These are phyloP conservation scores for Papilionanthe hybrid DNA, from an alignment of 116 monocot genomes.

Conservation along the genomic window DNA sequence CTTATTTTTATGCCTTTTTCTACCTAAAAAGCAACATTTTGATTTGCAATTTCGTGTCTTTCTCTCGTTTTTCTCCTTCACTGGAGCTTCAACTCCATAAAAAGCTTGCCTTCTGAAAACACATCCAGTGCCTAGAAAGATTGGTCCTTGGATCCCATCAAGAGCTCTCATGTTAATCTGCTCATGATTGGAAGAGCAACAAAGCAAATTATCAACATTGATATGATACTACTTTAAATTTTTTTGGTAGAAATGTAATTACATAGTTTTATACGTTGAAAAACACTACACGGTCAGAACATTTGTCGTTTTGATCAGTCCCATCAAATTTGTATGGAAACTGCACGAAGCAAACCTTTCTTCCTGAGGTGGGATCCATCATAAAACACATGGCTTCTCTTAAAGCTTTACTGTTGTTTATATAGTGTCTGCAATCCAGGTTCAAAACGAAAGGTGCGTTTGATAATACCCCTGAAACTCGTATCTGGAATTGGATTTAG, in stretches of 20 bases:
- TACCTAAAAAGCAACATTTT: slow-evolving; percentile 32
- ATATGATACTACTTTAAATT: background rate
- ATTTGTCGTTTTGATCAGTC: slow-evolving; percentile 32
- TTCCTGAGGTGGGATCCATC: slow-evolving; percentile 44
- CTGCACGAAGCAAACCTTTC: slow-evolving; percentile 50
- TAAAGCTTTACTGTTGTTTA: slow-evolving; percentile 50
- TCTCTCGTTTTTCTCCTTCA: slow-evolving; percentile 18
- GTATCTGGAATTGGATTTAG: slow-evolving; percentile 19
- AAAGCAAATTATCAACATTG: background rate
- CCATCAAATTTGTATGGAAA: slow-evolving; percentile 51
- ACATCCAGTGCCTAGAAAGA: slow-evolving; percentile 53
- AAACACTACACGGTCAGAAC: slow-evolving; percentile 37
- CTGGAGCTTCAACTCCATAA: slow-evolving; percentile 53
- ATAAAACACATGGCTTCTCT: slow-evolving; percentile 52
- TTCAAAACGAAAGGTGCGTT: slow-evolving; percentile 53
- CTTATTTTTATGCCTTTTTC: slow-evolving; percentile 11
- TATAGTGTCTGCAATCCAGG: slow-evolving; percentile 43
- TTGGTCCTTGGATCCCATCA: slow-evolving; percentile 60
- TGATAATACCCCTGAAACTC: slow-evolving; percentile 38
- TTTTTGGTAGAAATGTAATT: background rate
- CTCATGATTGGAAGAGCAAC: background rate
- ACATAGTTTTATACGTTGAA: slow-evolving; percentile 26
- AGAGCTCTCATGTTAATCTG: slow-evolving; percentile 60
- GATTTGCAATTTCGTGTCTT: slow-evolving; percentile 49
- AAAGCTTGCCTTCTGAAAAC: slow-evolving; percentile 57